Conservation (phyloP, 768 basidiomycete species). For the Dictyophora rubrovolvata region DNA sequence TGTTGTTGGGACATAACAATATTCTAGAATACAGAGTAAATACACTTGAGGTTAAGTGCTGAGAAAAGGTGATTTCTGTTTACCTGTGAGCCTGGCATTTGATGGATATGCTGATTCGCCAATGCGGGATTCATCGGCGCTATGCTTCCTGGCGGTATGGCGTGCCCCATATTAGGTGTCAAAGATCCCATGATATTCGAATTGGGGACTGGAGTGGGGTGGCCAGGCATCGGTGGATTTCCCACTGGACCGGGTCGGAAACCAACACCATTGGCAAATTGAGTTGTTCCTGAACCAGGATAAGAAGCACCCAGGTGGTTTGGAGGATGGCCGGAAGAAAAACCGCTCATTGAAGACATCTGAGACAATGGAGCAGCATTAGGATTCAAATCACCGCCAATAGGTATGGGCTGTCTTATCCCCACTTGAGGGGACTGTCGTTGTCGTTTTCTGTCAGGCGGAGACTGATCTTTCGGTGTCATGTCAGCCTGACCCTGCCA, state of each 20-base stretch:
- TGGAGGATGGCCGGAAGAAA: constrained; percentile 25
- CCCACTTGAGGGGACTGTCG: constrained; percentile 36
- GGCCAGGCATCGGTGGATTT: constrained; percentile 26
- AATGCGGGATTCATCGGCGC: constrained; percentile 27
- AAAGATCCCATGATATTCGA: constrained; percentile 19
- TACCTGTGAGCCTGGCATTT: constrained; percentile 31
- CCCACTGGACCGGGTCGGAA: constrained; percentile 22
- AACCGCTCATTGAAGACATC: constrained; percentile 24
- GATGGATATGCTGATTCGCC: constrained; percentile 21
- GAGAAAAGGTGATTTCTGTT: constrained; percentile 5
- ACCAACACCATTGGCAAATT: constrained; percentile 31
- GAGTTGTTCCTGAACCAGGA: constrained; percentile 25
- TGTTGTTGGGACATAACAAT: constrained; percentile 16
- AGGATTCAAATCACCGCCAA: background rate
- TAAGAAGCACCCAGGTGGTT: constrained; percentile 21
- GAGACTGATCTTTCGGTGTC: constrained; percentile 43
- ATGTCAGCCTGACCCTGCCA: constrained; percentile 32
- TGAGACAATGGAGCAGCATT: constrained; percentile 20
- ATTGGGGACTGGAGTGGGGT: constrained; percentile 17
- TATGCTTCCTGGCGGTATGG: constrained; percentile 24
- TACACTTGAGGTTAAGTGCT: background rate
- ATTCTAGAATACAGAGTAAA: background rate
- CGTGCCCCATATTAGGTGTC: constrained; percentile 20
- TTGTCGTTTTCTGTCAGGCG: constrained; percentile 44
- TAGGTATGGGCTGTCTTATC: constrained; percentile 25